Percentiles rank a stretch among this genome's conserved stretches.
Evolutionary conservation across 192 early-diverging fungal genomes (phyloP).

Genomic region (Coemansia asiatica): DNA sequence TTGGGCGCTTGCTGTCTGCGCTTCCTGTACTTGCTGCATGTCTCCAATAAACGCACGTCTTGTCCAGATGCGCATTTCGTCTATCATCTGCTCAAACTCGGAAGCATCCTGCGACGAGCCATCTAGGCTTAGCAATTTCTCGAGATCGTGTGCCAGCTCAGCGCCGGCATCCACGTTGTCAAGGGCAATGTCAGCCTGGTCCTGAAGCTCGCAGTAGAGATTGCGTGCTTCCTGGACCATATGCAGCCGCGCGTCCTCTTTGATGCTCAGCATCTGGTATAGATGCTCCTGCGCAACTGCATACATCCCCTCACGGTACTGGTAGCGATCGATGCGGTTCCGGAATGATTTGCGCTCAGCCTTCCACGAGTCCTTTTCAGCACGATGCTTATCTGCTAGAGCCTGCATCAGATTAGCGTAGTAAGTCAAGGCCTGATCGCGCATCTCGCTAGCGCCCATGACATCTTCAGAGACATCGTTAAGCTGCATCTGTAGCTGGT

Average conservation of each 20-base stretch:
- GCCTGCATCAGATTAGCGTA: constrained; percentile 31
- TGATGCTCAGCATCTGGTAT: constrained; percentile 17
- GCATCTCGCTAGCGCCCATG: constrained; percentile 4
- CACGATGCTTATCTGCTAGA: constrained; percentile 21
- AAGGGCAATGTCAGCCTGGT: constrained; percentile 16
- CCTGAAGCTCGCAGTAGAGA: constrained; percentile 43
- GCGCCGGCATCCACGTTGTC: constrained; percentile 26
- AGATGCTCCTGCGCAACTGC: constrained; percentile 21
- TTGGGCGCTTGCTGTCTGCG: constrained; percentile 5
- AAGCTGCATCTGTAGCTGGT: constrained; percentile 15
- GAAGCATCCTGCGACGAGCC: not conserved
- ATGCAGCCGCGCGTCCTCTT: constrained; percentile 42
- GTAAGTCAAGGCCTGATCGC: constrained; percentile 23
- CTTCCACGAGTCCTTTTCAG: constrained; percentile 33
- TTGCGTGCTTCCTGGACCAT: constrained; percentile 42
- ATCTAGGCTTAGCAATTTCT: constrained; percentile 8
- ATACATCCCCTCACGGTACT: constrained; percentile 29
- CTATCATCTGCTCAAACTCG: constrained; percentile 8
- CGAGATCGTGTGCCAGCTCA: constrained; percentile 24
- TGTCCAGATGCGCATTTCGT: constrained; percentile 11
- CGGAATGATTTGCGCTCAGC: constrained; percentile 24
- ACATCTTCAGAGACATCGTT: constrained; percentile 11
- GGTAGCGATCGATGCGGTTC: constrained; percentile 28
- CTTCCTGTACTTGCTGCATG: constrained; percentile 24
- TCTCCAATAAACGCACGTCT: constrained; percentile 24